Percentiles rank a stretch among this genome's conserved stretches.
Evolutionary conservation across 139 green algal genomes (phyloP).

Genomic region (Auxenochlorella pyrenoidosa): DNA sequence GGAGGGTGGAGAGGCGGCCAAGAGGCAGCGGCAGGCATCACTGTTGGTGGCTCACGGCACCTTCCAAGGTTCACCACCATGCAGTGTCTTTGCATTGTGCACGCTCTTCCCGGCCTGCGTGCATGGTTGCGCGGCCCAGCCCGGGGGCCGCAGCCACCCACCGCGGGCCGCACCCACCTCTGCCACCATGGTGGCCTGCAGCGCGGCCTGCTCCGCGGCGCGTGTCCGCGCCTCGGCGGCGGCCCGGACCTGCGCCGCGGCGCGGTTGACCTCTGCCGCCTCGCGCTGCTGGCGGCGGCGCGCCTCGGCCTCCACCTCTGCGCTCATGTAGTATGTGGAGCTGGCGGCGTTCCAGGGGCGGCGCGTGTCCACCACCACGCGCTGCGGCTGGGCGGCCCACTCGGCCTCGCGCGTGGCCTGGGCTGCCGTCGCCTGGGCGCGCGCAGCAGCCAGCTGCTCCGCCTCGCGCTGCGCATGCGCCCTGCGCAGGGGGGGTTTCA

Average conservation of each 20-base stretch:
- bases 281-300: constrained; percentile 12
- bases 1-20: too few species aligned
- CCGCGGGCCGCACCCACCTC: neutral
- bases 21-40: neutral
- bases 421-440: neutral
- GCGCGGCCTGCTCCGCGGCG: constrained; percentile 8
- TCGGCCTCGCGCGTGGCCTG: neutral
- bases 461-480: constrained; percentile 11
- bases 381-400: constrained; percentile 13
- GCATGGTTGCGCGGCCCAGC: too few species aligned
- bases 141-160: too few species aligned
- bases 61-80: too few species aligned
- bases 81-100: too few species aligned
- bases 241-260: neutral
- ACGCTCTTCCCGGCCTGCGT: too few species aligned
- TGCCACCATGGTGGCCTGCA: neutral
- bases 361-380: constrained; percentile 15
- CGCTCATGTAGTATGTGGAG: constrained; percentile 30
- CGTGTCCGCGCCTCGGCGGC: neutral
- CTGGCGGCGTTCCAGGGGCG: constrained; percentile 19
- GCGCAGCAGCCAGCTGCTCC: constrained; percentile 3
- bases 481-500: neutral
- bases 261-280: constrained; percentile 25
- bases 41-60: too few species aligned
- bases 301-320: constrained; percentile 28